Base-by-base conservation (phyloP, 2,329 filamentous ascomycete genomes). In the Penicillium thymicola region DNA sequence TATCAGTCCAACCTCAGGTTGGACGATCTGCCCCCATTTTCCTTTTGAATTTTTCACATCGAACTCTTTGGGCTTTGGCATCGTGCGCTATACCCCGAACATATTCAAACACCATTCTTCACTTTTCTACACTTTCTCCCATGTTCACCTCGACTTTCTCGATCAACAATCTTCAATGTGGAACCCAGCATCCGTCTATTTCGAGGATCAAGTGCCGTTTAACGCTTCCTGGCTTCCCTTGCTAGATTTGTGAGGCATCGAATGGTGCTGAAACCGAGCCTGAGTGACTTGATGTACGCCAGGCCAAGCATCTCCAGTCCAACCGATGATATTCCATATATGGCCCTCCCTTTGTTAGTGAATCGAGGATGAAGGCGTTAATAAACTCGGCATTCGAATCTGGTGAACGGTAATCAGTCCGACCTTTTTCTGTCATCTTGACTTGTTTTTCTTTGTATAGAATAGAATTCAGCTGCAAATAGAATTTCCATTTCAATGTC, bases 51-150 rank as follows among this genome's bases (percentile, higher is more conserved):
- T 21, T 25, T 21, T 25, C 51, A 34, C 48, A 28, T 14, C 38
- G 38, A n/a, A n/a, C 37, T 38, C 21, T 55, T 37, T 52, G 41
- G 28, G 41, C 52, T 51, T 44, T 52, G 25, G 41, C 54, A 44
- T 45, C 48, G 38, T 52, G 54, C 54, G 54, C 23, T 56, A 56
- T 56, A 56, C 54, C 54, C 54, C 34, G 42, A 30, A 46, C 42
- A 46, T 23, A 52, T 52, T 34, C 52, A 43, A 50, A 16, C 36
- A 42, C 30, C 28, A 37, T 44, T 54, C 23, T 54, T 44, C 30
- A 51, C 14, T 43, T 38, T 37, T 30, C 41, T 36, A 45, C 36
- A 4, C 9, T 44, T 34, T 23, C 13, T n/a, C 9, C 27, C 21
- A 14, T 27, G 44, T 36, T 16, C 32, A 25, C 14, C 18, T 27